Base-by-base conservation (phyloP, 345 rosid genomes). In the Hevea brasiliensis region DNA sequence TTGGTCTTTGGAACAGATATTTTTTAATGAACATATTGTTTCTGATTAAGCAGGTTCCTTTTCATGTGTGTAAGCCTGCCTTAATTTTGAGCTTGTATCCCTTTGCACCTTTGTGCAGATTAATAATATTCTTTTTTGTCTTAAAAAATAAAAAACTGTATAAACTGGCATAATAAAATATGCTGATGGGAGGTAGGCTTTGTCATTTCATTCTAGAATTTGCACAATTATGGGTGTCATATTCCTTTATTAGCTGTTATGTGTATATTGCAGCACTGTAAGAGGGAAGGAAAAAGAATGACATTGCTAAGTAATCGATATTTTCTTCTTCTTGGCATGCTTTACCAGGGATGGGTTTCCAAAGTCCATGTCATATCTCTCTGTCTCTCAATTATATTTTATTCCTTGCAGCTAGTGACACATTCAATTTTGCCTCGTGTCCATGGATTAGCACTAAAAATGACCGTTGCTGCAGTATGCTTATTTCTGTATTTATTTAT, bases 391-490 rank as follows among this genome's bases (percentile, higher is more conserved):
- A 17, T 73, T 51, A 66, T 20, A 21, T 74, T 48, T 62, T 10
- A 21, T 70, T 66, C 32, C 61, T 65, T 81, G 73, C 85, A 95
- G 99, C 89, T 92, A 54, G 97, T 95, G 73, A 95, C 88, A 83
- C 86, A 91, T 82, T 86, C 87, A 85, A 87, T 95, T 82, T 84
- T 95, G 89, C 99, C 97, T 68, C 97, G 94, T 44, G 93, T 92
- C 72, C 99, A 95, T 83, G 93, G 94, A 59, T 72, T 95, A 74
- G 99, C 99, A 68, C 98, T 95, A 59, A 95, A 88, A 85, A 95
- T 98, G 20, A 95, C 99, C 37, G 87, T 95, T 70, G 99, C 98
- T 84, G 99, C 90, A 87, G 99, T 95, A 88, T 57, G 94, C 79
- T 53, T 45, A 14, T 59, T 51, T 45, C 41, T 54, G 6, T 37